These are phyloP conservation scores for Arabidopsis lyrata DNA, from an alignment of 441 rosid species.

Conservation along the genomic window DNA sequence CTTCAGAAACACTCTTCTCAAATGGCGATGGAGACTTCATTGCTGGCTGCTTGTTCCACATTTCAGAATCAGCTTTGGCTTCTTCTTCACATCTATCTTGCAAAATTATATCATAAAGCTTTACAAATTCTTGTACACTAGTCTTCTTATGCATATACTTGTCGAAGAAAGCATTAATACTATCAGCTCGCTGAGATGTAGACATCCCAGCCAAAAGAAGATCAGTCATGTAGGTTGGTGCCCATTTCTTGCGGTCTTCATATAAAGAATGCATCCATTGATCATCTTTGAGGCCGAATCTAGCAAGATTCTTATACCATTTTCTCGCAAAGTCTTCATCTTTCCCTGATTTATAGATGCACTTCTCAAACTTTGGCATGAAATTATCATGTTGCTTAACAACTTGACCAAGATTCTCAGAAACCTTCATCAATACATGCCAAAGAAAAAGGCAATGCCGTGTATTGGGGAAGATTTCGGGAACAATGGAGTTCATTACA, in stretches of 20 bases:
- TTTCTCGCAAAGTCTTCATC: constrained; percentile 76
- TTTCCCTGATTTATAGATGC: constrained; percentile 83
- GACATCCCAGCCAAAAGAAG: constrained; percentile 84
- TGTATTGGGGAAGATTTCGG: constrained; percentile 62
- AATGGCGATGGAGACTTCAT: constrained; percentile 89
- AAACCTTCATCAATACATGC: constrained; percentile 68
- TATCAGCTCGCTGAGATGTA: constrained; percentile 71
- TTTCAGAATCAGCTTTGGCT: constrained; percentile 87
- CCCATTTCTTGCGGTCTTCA: constrained; percentile 81
- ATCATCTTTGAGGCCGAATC: constrained; percentile 72
- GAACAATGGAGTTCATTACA: constrained; percentile 57
- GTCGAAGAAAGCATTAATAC: constrained; percentile 75
- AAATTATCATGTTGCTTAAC: constrained; percentile 69
- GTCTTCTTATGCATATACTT: constrained; percentile 89
- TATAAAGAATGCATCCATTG: constrained; percentile 65
- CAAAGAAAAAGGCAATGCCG: constrained; percentile 76
- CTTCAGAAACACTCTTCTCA: constrained; percentile 78
- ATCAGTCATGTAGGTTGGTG: constrained; percentile 69
- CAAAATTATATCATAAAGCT: constrained; percentile 67
- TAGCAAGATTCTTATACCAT: constrained; percentile 79
- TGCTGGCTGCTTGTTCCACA: constrained; percentile 78
- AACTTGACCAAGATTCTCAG: constrained; percentile 71
- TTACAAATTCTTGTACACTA: constrained; percentile 77
- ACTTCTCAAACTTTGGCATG: constrained; percentile 78
- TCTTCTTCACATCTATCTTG: constrained; percentile 90